Conservation (phyloP, 2,329 filamentous ascomycete species). For the Erysiphe pulchra region DNA sequence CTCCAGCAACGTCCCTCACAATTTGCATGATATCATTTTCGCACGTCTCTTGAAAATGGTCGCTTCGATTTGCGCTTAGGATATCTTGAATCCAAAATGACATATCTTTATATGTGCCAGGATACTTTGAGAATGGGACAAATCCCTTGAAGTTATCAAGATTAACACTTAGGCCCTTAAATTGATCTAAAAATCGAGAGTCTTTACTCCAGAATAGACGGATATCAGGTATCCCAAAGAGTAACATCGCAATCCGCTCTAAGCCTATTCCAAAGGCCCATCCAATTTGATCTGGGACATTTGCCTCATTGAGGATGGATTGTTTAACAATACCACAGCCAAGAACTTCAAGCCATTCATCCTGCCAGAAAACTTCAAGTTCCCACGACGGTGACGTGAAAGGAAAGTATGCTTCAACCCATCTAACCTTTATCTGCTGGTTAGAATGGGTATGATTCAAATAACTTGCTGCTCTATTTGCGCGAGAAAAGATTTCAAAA, state of each 20-base stretch:
- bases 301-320: conserved; percentile 51
- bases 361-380: conserved; percentile 81
- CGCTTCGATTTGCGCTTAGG: conserved; percentile 22
- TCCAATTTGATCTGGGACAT: conserved; percentile 47
- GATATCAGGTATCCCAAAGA: conserved; percentile 91
- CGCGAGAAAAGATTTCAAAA: conserved; percentile 62
- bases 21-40: conserved; percentile 97
- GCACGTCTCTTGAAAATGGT: conserved; percentile 34
- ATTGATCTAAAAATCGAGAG: conserved; percentile 64
- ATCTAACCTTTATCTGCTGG: conserved; percentile 60
- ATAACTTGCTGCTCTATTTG: conserved; percentile 33
- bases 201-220: conserved; percentile 88
- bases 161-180: conserved; percentile 32
- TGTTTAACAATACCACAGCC: conserved; percentile 85
- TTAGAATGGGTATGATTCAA: conserved; percentile 14
- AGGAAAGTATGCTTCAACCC: conserved; percentile 94
- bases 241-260: conserved; percentile 87
- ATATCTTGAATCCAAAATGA: conserved; percentile 58
- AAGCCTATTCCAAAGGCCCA: conserved; percentile 94
- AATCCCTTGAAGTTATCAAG: conserved; percentile 33
- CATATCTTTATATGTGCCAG: conserved; percentile 72
- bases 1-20: conserved; percentile 57
- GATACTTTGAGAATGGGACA: conserved; percentile 73
- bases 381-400: conserved; percentile 94
- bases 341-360: conserved; percentile 85